Evolutionary conservation across 1,139 yeast genomes (phyloP).

Genomic region (Candida gigantensis): DNA sequence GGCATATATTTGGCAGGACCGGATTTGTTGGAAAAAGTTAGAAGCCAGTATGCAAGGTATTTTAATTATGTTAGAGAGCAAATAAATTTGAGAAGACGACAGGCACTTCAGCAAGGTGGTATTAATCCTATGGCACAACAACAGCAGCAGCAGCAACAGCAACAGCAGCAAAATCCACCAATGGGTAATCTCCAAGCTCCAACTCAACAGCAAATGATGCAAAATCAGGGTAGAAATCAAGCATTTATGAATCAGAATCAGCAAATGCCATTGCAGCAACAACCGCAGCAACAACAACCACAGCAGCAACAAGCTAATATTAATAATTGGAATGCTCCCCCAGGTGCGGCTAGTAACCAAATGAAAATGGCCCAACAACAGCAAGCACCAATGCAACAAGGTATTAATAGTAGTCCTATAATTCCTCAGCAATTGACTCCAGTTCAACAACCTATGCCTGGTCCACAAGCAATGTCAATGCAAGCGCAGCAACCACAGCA

Average conservation of each 20-base stretch:
- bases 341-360: slow-evolving; percentile 4
- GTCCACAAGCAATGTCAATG: slow-evolving; percentile 15
- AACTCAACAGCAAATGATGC: slow-evolving; percentile 8
- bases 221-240: slow-evolving; percentile 23
- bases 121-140: slow-evolving; percentile 12
- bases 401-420: slow-evolving; percentile 25
- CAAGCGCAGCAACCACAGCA: slow-evolving; percentile 16
- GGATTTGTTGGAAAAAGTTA: slow-evolving; percentile 67
- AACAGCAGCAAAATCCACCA: slow-evolving; percentile 6
- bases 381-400: slow-evolving; percentile 8
- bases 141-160: slow-evolving; percentile 9
- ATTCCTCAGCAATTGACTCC: slow-evolving; percentile 26
- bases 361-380: slow-evolving; percentile 13
- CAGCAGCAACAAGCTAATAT: background rate
- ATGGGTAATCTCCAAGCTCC: slow-evolving; percentile 5
- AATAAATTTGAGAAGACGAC: slow-evolving; percentile 38
- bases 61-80: slow-evolving; percentile 68
- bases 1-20: slow-evolving; percentile 67
- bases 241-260: slow-evolving; percentile 16
- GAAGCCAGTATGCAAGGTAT: slow-evolving; percentile 71
- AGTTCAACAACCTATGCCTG: slow-evolving; percentile 16
- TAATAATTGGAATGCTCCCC: slow-evolving; percentile 4
- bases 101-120: slow-evolving; percentile 22
- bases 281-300: slow-evolving; percentile 1
- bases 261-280: slow-evolving; percentile 13